phyloP scores from a whole-genome alignment of 495 filamentous ascomycete genomes.

The Astrothelium subdiscretum region DNA sequence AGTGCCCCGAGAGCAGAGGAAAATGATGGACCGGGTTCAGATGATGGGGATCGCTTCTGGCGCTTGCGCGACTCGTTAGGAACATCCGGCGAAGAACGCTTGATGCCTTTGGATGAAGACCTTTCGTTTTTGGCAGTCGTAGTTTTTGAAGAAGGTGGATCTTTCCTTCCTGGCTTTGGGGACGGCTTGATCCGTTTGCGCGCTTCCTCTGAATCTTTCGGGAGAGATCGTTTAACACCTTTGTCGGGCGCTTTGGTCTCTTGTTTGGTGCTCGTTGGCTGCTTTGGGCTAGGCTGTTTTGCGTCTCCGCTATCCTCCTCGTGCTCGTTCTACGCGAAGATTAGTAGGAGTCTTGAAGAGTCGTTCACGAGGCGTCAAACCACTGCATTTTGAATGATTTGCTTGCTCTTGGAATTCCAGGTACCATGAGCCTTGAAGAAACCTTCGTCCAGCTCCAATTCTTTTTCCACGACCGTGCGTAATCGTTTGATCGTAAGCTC shows the following conservation, averaged over 20 bases:
- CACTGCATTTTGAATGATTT: constrained; percentile 55
- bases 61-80: not conserved
- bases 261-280: not conserved
- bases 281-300: not conserved
- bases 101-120: not conserved
- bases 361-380: constrained; percentile 39
- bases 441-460: constrained; percentile 50
- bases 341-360: not conserved
- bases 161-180: not conserved
- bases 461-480: constrained; percentile 53
- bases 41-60: not conserved
- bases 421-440: constrained; percentile 52
- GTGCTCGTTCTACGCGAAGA: constrained; percentile 3
- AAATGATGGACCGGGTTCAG: not conserved
- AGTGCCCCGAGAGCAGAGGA: not conserved
- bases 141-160: not conserved
- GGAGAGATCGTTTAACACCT: not conserved
- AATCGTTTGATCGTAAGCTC: constrained; percentile 67
- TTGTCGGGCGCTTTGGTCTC: not conserved
- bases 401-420: constrained; percentile 76
- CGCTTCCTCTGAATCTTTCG: not conserved
- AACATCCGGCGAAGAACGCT: not conserved
- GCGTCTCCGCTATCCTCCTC: not conserved
- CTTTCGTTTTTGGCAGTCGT: not conserved
- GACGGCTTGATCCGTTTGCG: not conserved